Conservation (phyloP, 2,329 filamentous ascomycete genomes). For the Teratosphaeria nubilosa region DNA sequence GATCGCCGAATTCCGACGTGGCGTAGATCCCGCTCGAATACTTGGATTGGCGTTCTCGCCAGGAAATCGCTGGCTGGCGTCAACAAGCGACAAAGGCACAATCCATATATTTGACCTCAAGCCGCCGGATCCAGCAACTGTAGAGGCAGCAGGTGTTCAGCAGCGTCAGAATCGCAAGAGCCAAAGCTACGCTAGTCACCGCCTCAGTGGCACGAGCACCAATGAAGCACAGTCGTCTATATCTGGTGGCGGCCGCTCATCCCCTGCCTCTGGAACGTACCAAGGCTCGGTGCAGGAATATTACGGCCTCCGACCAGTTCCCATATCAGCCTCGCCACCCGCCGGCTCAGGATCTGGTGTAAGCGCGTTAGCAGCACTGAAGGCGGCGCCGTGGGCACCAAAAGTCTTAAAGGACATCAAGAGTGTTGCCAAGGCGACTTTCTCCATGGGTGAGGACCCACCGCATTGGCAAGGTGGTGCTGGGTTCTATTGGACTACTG, state of each 20-base stretch:
- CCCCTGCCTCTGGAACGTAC: constrained; percentile 13
- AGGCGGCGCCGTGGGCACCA: constrained; percentile 45
- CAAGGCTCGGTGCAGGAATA: constrained; percentile 26
- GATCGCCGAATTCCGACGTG: constrained; percentile 74
- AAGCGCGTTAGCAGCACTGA: constrained; percentile 19
- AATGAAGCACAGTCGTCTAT: constrained; percentile 1
- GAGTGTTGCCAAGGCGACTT: constrained; percentile 69
- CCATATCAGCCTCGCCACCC: constrained; percentile 16
- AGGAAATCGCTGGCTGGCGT: constrained; percentile 67
- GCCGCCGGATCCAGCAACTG: constrained; percentile 28
- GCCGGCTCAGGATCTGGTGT: constrained; percentile 9
- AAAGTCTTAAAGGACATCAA: constrained; percentile 83
- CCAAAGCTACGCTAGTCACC: constrained; percentile 11
- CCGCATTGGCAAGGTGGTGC: constrained; percentile 28
- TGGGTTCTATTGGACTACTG: constrained; percentile 23
- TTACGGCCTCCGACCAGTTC: constrained; percentile 22
- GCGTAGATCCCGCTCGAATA: constrained; percentile 77
- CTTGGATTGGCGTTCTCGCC: constrained; percentile 85
- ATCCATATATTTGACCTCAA: constrained; percentile 88
- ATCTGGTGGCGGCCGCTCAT: constrained; percentile 13
- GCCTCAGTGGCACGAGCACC: constrained; percentile 5
- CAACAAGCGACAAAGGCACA: constrained; percentile 93
- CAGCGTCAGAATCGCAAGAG: constrained; percentile 14
- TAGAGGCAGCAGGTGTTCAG: background rate
- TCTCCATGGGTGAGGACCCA: constrained; percentile 64